Evolutionary conservation across 306 rosid genomes (phyloP), one percentile per base, ranked within the genome.

Genomic region (Quillaja saponaria): DNA sequence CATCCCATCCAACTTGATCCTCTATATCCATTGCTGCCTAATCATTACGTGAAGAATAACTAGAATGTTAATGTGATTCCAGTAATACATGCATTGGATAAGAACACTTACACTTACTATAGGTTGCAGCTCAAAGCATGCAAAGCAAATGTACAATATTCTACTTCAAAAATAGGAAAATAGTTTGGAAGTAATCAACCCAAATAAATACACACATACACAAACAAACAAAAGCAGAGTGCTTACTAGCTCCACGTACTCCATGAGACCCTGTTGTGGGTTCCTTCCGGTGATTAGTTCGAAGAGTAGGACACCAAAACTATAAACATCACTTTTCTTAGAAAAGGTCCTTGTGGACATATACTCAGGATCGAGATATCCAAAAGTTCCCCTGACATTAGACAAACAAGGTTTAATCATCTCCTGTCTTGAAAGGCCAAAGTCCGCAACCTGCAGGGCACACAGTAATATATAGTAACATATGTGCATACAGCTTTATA

Each of bases 221-320:
- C 19, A 18, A 13, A n/a, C 33, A 20, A 12, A 49, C 33, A 49
- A 12, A 21, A 8, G 10, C 2, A 49, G 11, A 8, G 75, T 57
- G 46, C 84, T 75, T 80, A 75, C 81, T 31, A 75, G 72, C 35
- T 80, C 64, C 52, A 80, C 78, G 16, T 75, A 74, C 34, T 80
- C 84, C 81, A 80, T 75, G 66, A 80, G 84, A 13, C 84, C 81
- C 51, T 62, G 80, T 55, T 80, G 81, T 38, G 84, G 81, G 67
- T 67, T 80, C 67, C 78, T 75, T 13, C 81, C 76, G 13, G 77
- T 77, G 60, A 70, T 73, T 17, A 63, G 71, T 61, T 83, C 85
- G 61, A 83, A 74, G 16, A 83, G 65, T 64, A 83, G 77, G 72
- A 80, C 83, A 1, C 83, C 83, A 68, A 77, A 83, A 62, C 88